Percentiles rank a stretch among this genome's conserved stretches.
phyloP scores from a whole-genome alignment of 257 asterid species.

The Ilex asprella region DNA sequence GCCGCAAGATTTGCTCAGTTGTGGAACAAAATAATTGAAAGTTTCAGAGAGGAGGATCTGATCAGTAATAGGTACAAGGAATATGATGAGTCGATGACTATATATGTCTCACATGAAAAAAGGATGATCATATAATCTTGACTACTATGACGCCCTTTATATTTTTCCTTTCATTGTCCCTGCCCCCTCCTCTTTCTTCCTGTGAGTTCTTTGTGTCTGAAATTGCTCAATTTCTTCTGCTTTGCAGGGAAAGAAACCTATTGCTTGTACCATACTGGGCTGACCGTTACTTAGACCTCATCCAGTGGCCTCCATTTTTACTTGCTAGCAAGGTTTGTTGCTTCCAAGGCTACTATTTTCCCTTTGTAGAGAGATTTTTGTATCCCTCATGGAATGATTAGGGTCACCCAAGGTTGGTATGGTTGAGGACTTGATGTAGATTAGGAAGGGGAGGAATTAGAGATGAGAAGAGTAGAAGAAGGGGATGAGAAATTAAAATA shows the following conservation, averaged over 20 bases:
- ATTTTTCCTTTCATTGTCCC: background rate
- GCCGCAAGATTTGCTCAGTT: constrained; percentile 93
- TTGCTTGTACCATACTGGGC: constrained; percentile 92
- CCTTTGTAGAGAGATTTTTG: too few species aligned
- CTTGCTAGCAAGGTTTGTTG: constrained; percentile 86
- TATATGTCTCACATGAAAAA: constrained; percentile 7
- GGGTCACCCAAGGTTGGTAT: too few species aligned
- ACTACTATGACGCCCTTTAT: background rate
- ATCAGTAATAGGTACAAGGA: constrained; percentile 56
- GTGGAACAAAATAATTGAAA: constrained; percentile 95
- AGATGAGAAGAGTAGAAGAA: too few species aligned
- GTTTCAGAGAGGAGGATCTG: constrained; percentile 96
- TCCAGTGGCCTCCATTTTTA: constrained; percentile 98
- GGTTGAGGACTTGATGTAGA: too few species aligned
- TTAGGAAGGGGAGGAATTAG: too few species aligned
- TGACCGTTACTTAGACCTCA: constrained; percentile 83
- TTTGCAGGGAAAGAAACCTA: constrained; percentile 75
- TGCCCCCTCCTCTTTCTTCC: background rate
- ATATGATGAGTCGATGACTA: background rate
- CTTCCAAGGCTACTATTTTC: constrained; percentile 19
- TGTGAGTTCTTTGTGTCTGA: background rate
- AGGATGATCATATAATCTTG: background rate
- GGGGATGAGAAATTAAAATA: too few species aligned
- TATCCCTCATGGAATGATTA: too few species aligned
- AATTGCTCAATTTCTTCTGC: background rate